These are phyloP conservation scores for Kwoniella europaea DNA, from an alignment of 768 basidiomycete genomes.

Conservation along the genomic window DNA sequence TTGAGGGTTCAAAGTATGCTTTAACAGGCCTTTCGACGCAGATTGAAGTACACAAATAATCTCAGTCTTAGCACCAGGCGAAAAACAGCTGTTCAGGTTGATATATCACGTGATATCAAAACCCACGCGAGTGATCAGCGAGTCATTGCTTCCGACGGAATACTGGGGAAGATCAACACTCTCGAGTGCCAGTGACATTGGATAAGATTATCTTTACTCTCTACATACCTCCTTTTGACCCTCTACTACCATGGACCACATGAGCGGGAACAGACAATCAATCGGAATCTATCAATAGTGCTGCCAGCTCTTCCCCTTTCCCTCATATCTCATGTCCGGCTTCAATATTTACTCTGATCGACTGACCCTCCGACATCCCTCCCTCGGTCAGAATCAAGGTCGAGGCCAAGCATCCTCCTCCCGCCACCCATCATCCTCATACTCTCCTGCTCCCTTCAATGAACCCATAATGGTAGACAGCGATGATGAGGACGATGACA, in stretches of 20 bases:
- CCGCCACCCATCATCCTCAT: conserved; percentile 5
- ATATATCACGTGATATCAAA: conserved; percentile 6
- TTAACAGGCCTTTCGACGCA: too few species aligned
- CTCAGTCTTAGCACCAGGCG: too few species aligned
- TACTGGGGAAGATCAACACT: too few species aligned
- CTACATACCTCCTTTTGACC: too few species aligned
- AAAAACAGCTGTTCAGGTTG: background rate
- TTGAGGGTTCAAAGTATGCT: too few species aligned
- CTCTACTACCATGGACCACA: background rate
- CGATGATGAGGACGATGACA: conserved; percentile 30
- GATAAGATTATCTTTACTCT: too few species aligned
- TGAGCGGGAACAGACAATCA: background rate
- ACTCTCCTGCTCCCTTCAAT: background rate
- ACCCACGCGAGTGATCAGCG: too few species aligned
- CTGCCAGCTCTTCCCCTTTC: background rate
- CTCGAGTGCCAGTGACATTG: too few species aligned
- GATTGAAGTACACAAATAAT: too few species aligned
- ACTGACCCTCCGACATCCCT: background rate
- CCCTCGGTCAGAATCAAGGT: background rate
- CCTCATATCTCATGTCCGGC: background rate
- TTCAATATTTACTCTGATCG: conserved; percentile 3
- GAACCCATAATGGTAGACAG: conserved; percentile 26
- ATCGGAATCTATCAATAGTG: background rate
- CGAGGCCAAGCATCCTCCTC: background rate
- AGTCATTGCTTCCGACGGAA: too few species aligned